Base-by-base conservation (phyloP, 257 asterid species). In the Solanum neorickii region DNA sequence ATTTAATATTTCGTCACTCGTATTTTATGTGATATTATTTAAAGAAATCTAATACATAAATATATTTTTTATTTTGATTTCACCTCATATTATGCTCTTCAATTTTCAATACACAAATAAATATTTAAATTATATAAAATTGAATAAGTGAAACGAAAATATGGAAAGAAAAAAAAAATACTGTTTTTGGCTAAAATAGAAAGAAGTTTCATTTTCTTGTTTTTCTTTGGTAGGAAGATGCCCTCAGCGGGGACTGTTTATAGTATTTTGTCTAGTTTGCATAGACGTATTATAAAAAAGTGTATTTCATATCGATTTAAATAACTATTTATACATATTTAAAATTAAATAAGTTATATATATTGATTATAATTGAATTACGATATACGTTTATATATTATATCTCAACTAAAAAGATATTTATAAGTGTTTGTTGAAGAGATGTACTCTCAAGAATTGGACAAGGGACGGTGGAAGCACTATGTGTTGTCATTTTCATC, bases 51-150 rank as follows among this genome's bases (percentile, higher is more conserved):
- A 52, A 52, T 18, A 6, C 0, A 52, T 49, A 49, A 59, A 9
- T 0, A 9, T 21, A 4, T 21, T 23, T 0, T 60, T 60, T 60
- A 23, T 60, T 1, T 60, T 60, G 3, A 60, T 23, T 3, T 60
- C 5, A 4, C 0, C 3, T 9, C 0, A 23, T 9, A 60, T 23
- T 60, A 23, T 23, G 25, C 0, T 3, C 7, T 60, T 23, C 0
- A 60, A 23, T 23, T 60, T 60, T 60, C 0, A 60, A 9, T 9
- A 10, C 0, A 16, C 6, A 9, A 9, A 60, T 60, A 9, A 60
- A 21, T 21, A 60, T 2, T 60, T 60, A 23, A 60, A 7, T 60
- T 21, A 60, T 60, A 60, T 60, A 60, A 60, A 60, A 1, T 60
- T 4, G 2, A 60, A 9, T 60, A 60, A 52, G 9, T 52, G 18